Base-by-base conservation (phyloP, 2,329 filamentous ascomycete species). In the Geosmithia putterillii region DNA sequence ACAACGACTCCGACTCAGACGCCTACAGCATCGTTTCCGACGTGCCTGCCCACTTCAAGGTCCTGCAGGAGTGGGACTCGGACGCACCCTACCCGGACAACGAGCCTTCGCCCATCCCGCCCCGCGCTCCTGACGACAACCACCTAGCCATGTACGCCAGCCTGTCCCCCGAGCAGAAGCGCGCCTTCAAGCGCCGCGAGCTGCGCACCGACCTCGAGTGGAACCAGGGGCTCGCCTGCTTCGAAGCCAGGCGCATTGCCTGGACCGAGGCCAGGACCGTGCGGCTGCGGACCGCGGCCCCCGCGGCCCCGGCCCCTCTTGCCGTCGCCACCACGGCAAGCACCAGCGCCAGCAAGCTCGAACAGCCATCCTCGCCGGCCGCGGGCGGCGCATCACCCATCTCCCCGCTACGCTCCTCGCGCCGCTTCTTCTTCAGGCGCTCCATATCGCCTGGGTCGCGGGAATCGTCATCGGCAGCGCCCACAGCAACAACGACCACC, bases 221-320 rank as follows among this genome's bases (percentile, higher is more conserved):
- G 81, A 96, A 95, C 54, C 70, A 81, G 34, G 90, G 90, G 0
- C 59, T 95, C 45, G 74, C 79, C n/a, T 83, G 83, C 57, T 96
- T 86, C 62, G 75, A 81, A 46, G 76, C 81, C 23, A 71, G 86
- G 46, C 74, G 89, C 41, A 79, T 95, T 62, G 80, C 79, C 7
- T 96, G 90, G 90, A 90, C 88, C 1, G 82, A 84, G 25, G 89
- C 87, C 25, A 74, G 74, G 48, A 72, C 67, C 10, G 74, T 73
- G 32, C 71, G 71, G 40, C 59, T 78, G 40, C 70, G 71, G 45
- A 64, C 66, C 36, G 74, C 72, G 50, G 61, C 66, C 5, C n/a
- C n/a, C n/a, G n/a, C n/a, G n/a, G n/a, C n/a, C 45, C 23, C 28
- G 32, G 20, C 28, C 43, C 43, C 12, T n/a, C n/a, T n/a, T n/a